phyloP scores from a whole-genome alignment of 2,329 filamentous ascomycete species.

The Byssoonygena ceratinophila region DNA sequence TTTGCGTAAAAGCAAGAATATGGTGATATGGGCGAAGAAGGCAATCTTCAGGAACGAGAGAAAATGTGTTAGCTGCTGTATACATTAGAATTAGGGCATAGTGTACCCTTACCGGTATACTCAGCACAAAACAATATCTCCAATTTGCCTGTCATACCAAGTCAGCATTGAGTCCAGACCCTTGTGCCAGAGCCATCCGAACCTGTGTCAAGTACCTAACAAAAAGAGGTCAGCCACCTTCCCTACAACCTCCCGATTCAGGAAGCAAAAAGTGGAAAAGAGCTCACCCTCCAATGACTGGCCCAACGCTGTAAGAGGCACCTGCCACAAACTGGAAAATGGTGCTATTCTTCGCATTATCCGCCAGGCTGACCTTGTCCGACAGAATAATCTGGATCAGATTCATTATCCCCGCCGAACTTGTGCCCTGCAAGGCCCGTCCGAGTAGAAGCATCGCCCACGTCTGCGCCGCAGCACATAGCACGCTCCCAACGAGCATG shows the following conservation, averaged over 20 bases:
- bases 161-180: conserved; percentile 20
- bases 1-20: conserved; percentile 48
- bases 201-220: conserved; percentile 27
- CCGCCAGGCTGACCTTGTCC: conserved; percentile 51
- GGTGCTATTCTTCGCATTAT: conserved; percentile 54
- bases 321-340: conserved; percentile 52
- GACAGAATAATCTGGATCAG: conserved; percentile 53
- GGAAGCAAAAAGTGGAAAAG: conserved; percentile 4
- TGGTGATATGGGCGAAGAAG: conserved; percentile 42
- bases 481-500: conserved; percentile 50
- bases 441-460: conserved; percentile 54
- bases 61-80: neutral
- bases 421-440: conserved; percentile 52
- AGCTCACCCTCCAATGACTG: conserved; percentile 47
- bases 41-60: conserved; percentile 30
- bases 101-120: conserved; percentile 42
- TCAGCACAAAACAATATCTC: conserved; percentile 58
- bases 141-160: conserved; percentile 44
- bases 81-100: neutral
- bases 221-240: conserved; percentile 2
- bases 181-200: conserved; percentile 5
- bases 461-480: conserved; percentile 48
- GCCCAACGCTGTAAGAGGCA: conserved; percentile 50
- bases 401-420: conserved; percentile 52
- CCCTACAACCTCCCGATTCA: neutral